phyloP scores from a whole-genome alignment of 495 filamentous ascomycete genomes.

The Xylaria palmicola region DNA sequence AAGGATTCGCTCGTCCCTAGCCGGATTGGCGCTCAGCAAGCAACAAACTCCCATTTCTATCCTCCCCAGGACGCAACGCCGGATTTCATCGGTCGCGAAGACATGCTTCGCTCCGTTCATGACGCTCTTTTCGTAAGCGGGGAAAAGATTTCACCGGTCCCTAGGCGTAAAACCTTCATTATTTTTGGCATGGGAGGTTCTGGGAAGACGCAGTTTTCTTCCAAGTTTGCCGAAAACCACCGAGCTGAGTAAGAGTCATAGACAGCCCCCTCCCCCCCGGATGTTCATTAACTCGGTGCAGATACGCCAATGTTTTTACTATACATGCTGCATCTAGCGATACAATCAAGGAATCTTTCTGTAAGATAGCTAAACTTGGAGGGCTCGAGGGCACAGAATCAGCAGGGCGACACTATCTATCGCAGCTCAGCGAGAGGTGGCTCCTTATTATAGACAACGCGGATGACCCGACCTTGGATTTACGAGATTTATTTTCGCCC shows the following conservation, averaged over 20 bases:
- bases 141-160: neutral
- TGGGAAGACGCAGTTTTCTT: neutral
- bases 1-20: neutral
- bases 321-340: neutral
- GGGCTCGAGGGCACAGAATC: neutral
- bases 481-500: neutral
- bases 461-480: neutral
- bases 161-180: neutral
- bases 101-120: neutral
- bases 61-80: neutral
- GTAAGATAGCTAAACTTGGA: neutral
- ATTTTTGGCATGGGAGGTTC: neutral
- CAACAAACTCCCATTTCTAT: neutral
- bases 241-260: neutral
- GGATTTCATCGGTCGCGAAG: neutral
- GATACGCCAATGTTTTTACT: neutral
- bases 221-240: neutral
- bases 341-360: neutral
- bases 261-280: neutral
- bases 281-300: neutral
- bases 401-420: neutral
- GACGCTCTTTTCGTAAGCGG: neutral
- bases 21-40: neutral
- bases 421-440: neutral
- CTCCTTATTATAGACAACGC: neutral